phyloP scores from a whole-genome alignment of 768 basidiomycete genomes.

The Boletus eberwhitei region DNA sequence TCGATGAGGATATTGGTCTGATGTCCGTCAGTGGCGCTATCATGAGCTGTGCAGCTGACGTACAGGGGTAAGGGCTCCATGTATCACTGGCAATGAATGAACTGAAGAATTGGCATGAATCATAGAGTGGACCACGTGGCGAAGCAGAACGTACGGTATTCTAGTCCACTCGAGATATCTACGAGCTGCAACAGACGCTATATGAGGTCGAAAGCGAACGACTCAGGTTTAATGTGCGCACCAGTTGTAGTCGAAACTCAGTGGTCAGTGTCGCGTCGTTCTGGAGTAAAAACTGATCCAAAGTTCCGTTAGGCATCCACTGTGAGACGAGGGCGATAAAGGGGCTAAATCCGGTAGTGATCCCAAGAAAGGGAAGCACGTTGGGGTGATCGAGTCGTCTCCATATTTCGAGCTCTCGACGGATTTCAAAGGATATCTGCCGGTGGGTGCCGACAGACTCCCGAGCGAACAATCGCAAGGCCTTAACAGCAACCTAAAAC shows the following conservation, averaged over 20 bases:
- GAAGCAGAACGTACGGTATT: slow-evolving; percentile 7
- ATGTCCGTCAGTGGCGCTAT: background rate
- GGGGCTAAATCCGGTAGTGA: slow-evolving; percentile 11
- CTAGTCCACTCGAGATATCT: slow-evolving; percentile 15
- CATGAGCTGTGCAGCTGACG: background rate
- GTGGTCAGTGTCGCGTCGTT: background rate
- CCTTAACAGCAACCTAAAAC: slow-evolving; percentile 12
- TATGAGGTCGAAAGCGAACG: background rate
- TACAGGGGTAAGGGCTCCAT: slow-evolving; percentile 15
- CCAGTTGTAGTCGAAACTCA: slow-evolving; percentile 7
- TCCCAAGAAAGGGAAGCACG: slow-evolving; percentile 14
- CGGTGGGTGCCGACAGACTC: background rate
- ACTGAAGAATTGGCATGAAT: background rate
- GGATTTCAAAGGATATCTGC: background rate
- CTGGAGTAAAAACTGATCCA: slow-evolving; percentile 1
- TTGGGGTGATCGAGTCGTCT: slow-evolving; percentile 16
- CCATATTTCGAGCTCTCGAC: slow-evolving; percentile 16
- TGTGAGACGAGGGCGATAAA: slow-evolving; percentile 8
- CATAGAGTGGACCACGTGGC: background rate
- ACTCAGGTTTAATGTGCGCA: background rate
- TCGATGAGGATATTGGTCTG: slow-evolving; percentile 18
- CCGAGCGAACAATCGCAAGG: slow-evolving; percentile 4
- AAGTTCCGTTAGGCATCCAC: slow-evolving; percentile 11
- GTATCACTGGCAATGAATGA: slow-evolving; percentile 15
- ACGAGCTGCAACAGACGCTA: slow-evolving; percentile 2